Conservation (phyloP, 2,329 filamentous ascomycete genomes). For the Paraconiothyrium sp. region DNA sequence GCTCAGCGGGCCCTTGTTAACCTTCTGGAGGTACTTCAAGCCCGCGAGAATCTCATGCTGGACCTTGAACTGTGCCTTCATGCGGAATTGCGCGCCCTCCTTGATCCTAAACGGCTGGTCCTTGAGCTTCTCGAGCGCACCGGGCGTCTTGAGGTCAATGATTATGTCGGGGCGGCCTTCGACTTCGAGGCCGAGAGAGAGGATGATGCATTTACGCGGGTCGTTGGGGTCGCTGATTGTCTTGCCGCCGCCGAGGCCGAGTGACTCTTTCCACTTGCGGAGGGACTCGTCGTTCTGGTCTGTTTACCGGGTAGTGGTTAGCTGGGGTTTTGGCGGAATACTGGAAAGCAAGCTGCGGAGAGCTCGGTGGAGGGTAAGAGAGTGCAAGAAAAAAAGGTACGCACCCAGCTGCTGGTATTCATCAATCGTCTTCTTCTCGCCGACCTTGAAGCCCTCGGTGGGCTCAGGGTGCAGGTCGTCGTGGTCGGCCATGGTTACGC, state of each 20-base stretch:
- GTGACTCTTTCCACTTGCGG: constrained; percentile 96
- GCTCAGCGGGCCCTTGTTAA: constrained; percentile 87
- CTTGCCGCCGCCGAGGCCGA: constrained; percentile 77
- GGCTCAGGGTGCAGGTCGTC: constrained; percentile 87
- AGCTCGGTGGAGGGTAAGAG: background rate
- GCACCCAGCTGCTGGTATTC: constrained; percentile 94
- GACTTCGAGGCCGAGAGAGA: constrained; percentile 86
- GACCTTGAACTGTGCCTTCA: constrained; percentile 93
- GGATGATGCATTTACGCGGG: constrained; percentile 90
- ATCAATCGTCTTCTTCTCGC: constrained; percentile 96
- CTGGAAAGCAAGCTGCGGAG: constrained; percentile 9
- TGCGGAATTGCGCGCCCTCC: constrained; percentile 91
- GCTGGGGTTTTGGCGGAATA: constrained; percentile 1
- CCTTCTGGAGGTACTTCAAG: constrained; percentile 93
- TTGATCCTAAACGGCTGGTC: constrained; percentile 97
- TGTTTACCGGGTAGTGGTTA: constrained; percentile 39
- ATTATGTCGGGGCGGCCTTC: constrained; percentile 84
- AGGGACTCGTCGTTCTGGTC: constrained; percentile 88
- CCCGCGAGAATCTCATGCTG: constrained; percentile 96
- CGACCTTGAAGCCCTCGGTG: constrained; percentile 97
- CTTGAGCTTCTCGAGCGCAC: constrained; percentile 80
- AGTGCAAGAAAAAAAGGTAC: constrained; percentile 47
- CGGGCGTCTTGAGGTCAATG: constrained; percentile 82
- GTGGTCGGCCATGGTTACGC: constrained; percentile 44
- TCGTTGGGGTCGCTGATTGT: constrained; percentile 69